Evolutionary conservation across 2,329 filamentous ascomycete genomes (phyloP).

Genomic region (Penicillium sp.): DNA sequence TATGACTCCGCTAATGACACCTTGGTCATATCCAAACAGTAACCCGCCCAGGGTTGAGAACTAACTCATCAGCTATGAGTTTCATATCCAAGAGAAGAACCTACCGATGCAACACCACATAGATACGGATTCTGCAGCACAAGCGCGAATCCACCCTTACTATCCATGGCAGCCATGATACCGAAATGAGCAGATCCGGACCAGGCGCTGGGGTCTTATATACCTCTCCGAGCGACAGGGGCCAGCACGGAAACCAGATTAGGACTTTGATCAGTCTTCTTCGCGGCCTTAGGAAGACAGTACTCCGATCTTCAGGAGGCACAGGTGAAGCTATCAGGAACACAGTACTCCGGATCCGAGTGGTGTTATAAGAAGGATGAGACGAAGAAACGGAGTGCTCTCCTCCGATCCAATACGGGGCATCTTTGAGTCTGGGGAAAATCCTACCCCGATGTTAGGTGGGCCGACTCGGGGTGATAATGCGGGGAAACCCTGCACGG

Average conservation of each 20-base stretch:
- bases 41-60: constrained; percentile 48
- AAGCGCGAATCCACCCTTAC: constrained; percentile 28
- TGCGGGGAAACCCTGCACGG: constrained; percentile 4
- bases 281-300: constrained; percentile 15
- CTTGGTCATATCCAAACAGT: constrained; percentile 55
- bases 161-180: constrained; percentile 22
- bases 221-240: neutral
- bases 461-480: constrained; percentile 3
- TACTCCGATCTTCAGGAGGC: constrained; percentile 16
- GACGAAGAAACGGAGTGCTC: constrained; percentile 13
- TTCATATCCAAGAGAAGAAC: neutral
- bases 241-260: neutral
- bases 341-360: constrained; percentile 3
- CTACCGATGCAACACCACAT: constrained; percentile 48
- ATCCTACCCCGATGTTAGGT: constrained; percentile 1
- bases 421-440: neutral
- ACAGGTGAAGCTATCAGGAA: neutral
- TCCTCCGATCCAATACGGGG: constrained; percentile 16
- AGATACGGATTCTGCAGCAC: constrained; percentile 47
- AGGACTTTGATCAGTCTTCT: neutral
- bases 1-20: constrained; percentile 51
- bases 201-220: too few relatives aligned
- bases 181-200: neutral
- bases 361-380: neutral
- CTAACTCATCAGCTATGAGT: constrained; percentile 17